These are phyloP conservation scores for Paramecium bursaria DNA, from an alignment of 73 alveolate genomes.

Conservation along the genomic window DNA sequence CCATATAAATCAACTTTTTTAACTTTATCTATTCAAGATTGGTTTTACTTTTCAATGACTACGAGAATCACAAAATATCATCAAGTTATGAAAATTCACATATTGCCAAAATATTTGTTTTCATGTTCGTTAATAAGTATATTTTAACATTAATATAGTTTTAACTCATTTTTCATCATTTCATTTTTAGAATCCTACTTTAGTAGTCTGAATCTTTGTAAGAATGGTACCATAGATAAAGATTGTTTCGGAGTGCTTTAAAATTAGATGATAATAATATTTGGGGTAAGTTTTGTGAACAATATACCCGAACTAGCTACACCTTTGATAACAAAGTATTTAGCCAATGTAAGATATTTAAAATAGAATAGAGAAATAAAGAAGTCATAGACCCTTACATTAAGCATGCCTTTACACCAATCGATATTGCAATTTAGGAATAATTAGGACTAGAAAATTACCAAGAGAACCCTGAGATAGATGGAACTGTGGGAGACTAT, in stretches of 20 bases:
- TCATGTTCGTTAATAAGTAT: constrained; percentile 62
- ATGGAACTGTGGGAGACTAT: constrained; percentile 75
- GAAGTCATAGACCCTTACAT: neutral
- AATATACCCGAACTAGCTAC: constrained; percentile 70
- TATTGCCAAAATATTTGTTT: constrained; percentile 65
- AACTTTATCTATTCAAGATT: constrained; percentile 14
- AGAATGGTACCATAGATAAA: neutral
- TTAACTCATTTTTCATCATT: constrained; percentile 77
- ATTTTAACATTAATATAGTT: constrained; percentile 31
- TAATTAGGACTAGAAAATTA: constrained; percentile 64
- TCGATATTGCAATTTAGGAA: constrained; percentile 66
- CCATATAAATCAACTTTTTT: constrained; percentile 28
- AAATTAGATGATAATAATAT: constrained; percentile 68
- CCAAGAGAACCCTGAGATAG: constrained; percentile 61
- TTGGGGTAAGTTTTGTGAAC: constrained; percentile 53
- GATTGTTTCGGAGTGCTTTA: constrained; percentile 68
- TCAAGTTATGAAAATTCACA: constrained; percentile 66
- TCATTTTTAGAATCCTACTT: constrained; percentile 68
- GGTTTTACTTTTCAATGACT: constrained; percentile 52
- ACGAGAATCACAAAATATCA: constrained; percentile 63
- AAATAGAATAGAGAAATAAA: neutral
- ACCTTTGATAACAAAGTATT: constrained; percentile 49
- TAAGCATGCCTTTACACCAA: constrained; percentile 50
- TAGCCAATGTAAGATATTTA: constrained; percentile 3
- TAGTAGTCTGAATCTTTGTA: constrained; percentile 2